These are phyloP conservation scores for Tetrapisispora arboricola DNA, from an alignment of 805 yeast species.

Conservation along the genomic window DNA sequence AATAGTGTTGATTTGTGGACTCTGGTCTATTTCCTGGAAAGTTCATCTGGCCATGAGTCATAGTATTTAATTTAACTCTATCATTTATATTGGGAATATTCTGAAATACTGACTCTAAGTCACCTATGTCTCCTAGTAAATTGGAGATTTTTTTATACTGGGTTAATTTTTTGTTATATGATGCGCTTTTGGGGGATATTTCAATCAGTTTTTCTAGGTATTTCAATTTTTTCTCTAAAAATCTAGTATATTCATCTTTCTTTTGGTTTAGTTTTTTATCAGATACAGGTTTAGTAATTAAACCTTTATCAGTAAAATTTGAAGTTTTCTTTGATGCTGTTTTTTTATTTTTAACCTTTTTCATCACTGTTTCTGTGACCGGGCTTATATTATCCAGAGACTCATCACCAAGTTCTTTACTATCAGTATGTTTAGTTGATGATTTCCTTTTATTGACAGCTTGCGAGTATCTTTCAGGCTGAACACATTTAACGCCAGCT, in stretches of 20 bases:
- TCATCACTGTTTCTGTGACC: not conserved
- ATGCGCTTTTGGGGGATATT: conserved; percentile 17
- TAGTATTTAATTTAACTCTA: not conserved
- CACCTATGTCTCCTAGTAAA: conserved; percentile 15
- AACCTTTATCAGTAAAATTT: not conserved
- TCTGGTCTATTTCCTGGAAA: not conserved
- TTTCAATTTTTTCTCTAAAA: conserved; percentile 45
- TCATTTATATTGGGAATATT: not conserved
- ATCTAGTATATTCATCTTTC: conserved; percentile 48
- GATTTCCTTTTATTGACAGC: not conserved
- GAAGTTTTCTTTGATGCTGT: not conserved
- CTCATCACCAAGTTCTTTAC: not conserved
- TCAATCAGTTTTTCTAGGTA: conserved; percentile 39
- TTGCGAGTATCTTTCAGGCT: conserved; percentile 45
- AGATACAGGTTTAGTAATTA: not conserved
- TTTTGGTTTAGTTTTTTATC: conserved; percentile 26
- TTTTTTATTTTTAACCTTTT: not conserved
- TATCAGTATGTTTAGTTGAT: not conserved
- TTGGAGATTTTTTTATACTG: conserved; percentile 34
- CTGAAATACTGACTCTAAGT: conserved; percentile 1
- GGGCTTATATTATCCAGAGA: not conserved
- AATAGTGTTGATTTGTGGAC: not conserved
- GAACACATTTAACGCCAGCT: conserved; percentile 51
- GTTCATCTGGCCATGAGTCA: not conserved
- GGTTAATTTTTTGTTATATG: conserved; percentile 24